Evolutionary conservation across 192 early-diverging fungal genomes (phyloP).

Genomic region (Coemansia sp.): DNA sequence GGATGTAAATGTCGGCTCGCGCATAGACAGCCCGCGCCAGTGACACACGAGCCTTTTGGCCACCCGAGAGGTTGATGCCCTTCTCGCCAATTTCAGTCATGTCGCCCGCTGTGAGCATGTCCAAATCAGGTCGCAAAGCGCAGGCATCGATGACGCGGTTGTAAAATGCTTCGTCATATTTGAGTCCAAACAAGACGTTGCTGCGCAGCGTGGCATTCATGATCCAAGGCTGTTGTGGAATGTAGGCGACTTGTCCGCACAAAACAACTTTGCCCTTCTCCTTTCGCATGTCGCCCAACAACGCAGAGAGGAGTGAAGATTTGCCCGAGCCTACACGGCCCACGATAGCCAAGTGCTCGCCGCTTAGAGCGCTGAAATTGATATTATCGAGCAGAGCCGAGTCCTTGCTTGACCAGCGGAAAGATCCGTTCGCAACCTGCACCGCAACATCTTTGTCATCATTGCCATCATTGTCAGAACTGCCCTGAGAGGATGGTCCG

Average conservation of each 20-base stretch:
- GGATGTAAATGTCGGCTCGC: slow-evolving; percentile 85
- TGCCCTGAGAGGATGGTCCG: background rate
- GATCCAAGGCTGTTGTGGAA: slow-evolving; percentile 82
- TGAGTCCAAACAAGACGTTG: slow-evolving; percentile 89
- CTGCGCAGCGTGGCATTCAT: slow-evolving; percentile 92
- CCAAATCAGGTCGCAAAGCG: slow-evolving; percentile 81
- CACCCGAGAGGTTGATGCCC: slow-evolving; percentile 91
- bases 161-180: slow-evolving; percentile 76
- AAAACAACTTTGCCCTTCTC: slow-evolving; percentile 66
- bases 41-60: slow-evolving; percentile 76
- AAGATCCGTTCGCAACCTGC: slow-evolving; percentile 56
- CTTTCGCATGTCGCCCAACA: slow-evolving; percentile 89
- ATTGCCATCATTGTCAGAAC: background rate
- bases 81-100: slow-evolving; percentile 90
- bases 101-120: slow-evolving; percentile 86
- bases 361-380: slow-evolving; percentile 36
- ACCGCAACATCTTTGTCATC: slow-evolving; percentile 25
- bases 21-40: slow-evolving; percentile 83
- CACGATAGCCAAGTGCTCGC: slow-evolving; percentile 64
- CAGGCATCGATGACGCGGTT: slow-evolving; percentile 79
- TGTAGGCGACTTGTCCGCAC: slow-evolving; percentile 66
- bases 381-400: slow-evolving; percentile 45
- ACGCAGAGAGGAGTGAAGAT: slow-evolving; percentile 71
- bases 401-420: slow-evolving; percentile 57
- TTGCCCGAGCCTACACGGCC: slow-evolving; percentile 78